Conservation (phyloP, 129 eudicot genomes). For the Flaveria bidentis region DNA sequence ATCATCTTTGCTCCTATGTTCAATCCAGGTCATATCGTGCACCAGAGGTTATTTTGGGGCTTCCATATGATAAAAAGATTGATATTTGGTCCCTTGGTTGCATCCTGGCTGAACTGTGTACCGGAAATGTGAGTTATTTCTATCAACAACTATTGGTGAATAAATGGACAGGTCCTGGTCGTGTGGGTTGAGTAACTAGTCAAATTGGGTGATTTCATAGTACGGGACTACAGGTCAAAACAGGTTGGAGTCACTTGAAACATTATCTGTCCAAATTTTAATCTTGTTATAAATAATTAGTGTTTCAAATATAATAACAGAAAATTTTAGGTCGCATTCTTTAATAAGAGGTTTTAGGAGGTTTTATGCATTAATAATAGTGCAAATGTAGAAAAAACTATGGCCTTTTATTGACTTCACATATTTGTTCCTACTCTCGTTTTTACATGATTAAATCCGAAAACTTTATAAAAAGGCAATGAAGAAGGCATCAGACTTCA, state of each 20-base stretch:
- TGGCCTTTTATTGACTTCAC: background rate
- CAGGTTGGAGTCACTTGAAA: background rate
- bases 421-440: background rate
- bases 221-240: background rate
- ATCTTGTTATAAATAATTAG: background rate
- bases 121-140: slow-evolving; percentile 82
- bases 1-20: slow-evolving; percentile 97
- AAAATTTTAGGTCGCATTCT: background rate
- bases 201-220: background rate
- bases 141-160: background rate
- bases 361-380: background rate
- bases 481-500: background rate
- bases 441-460: background rate
- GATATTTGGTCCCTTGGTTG: slow-evolving; percentile 99
- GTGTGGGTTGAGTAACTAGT: background rate
- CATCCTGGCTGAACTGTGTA: slow-evolving; percentile 98
- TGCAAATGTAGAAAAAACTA: background rate
- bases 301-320: background rate
- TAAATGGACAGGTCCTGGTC: background rate
- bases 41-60: slow-evolving; percentile 97
- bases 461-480: background rate
- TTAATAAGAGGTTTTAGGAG: background rate
- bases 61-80: slow-evolving; percentile 85
- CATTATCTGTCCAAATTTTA: background rate
- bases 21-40: slow-evolving; percentile 99